Evolutionary conservation across 768 basidiomycete genomes (phyloP).

Genomic region (Lactifluus volemus): DNA sequence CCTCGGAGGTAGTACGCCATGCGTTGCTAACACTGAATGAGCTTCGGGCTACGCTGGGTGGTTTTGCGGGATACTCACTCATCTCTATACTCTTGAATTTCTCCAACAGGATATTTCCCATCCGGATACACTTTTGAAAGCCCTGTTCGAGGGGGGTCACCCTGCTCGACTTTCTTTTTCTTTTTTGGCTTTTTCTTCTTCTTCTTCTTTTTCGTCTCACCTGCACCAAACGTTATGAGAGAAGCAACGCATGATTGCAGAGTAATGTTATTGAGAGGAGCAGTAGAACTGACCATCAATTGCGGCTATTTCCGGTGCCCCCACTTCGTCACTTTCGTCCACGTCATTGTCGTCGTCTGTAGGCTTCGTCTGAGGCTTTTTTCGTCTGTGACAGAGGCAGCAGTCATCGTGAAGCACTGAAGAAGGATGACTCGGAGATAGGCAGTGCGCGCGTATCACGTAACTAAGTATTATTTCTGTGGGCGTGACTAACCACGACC

Average conservation of each 20-base stretch:
- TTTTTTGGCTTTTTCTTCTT: constrained; percentile 92
- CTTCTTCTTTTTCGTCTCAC: constrained; percentile 72
- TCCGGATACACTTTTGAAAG: constrained; percentile 81
- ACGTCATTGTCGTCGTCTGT: constrained; percentile 21
- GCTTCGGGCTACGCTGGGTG: background rate
- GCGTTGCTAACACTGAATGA: constrained; percentile 50
- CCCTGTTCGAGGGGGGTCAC: constrained; percentile 87
- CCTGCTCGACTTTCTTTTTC: constrained; percentile 70
- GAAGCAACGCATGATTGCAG: background rate
- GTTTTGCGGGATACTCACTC: constrained; percentile 51
- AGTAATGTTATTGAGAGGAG: background rate
- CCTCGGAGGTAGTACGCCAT: constrained; percentile 85
- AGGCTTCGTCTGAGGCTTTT: constrained; percentile 13
- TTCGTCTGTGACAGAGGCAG: constrained; percentile 8
- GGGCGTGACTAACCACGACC: background rate
- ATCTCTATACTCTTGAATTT: constrained; percentile 84
- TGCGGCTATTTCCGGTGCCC: constrained; percentile 21
- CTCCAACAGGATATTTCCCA: constrained; percentile 86
- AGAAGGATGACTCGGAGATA: background rate
- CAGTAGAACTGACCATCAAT: constrained; percentile 26
- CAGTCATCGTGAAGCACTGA: constrained; percentile 8
- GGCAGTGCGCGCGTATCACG: constrained; percentile 3
- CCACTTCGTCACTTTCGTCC: constrained; percentile 30
- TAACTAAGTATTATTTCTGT: background rate
- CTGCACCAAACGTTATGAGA: constrained; percentile 16